Percentiles rank a stretch among this genome's conserved stretches.
phyloP scores from a whole-genome alignment of 2,329 filamentous ascomycete genomes.

The Colletotrichum zoysiae region DNA sequence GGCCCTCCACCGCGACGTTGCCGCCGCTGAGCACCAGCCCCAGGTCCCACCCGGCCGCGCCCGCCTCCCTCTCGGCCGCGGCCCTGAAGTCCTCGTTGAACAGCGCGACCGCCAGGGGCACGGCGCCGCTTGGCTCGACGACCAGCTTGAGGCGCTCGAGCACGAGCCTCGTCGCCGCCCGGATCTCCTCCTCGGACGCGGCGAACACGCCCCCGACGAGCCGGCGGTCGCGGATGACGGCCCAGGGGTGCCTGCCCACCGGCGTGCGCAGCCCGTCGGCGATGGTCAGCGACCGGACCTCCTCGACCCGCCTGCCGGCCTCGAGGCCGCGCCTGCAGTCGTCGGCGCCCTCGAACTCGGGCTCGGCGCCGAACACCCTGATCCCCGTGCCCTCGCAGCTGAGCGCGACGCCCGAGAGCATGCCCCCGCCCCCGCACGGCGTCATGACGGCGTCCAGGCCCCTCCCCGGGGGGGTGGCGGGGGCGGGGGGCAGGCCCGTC shows the following conservation, averaged over 20 bases:
- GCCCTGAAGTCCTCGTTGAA: conserved; percentile 87
- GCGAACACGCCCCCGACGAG: conserved; percentile 79
- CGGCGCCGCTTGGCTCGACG: conserved; percentile 88
- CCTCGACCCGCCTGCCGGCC: conserved; percentile 71
- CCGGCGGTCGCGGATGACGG: conserved; percentile 76
- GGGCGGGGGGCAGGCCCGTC: neutral
- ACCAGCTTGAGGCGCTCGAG: conserved; percentile 91
- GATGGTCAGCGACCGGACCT: conserved; percentile 82
- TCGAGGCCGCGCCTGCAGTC: conserved; percentile 81
- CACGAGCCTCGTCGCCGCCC: conserved; percentile 79
- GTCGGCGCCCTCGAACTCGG: conserved; percentile 84
- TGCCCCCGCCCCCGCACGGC: conserved; percentile 88
- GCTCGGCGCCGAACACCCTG: conserved; percentile 88
- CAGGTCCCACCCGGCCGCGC: conserved; percentile 79
- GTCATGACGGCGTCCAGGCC: conserved; percentile 80
- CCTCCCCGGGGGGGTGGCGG: neutral
- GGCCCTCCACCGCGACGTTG: conserved; percentile 67
- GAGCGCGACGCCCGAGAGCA: conserved; percentile 86
- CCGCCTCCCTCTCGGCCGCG: conserved; percentile 77
- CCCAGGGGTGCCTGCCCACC: conserved; percentile 82
- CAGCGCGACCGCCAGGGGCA: conserved; percentile 84
- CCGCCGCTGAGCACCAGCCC: conserved; percentile 72
- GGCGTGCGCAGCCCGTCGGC: conserved; percentile 91
- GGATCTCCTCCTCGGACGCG: conserved; percentile 87
- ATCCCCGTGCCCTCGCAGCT: conserved; percentile 79